Evolutionary conservation across 306 rosid genomes (phyloP), one percentile per base, ranked within the genome.

Genomic region (Calophaca sinica): DNA sequence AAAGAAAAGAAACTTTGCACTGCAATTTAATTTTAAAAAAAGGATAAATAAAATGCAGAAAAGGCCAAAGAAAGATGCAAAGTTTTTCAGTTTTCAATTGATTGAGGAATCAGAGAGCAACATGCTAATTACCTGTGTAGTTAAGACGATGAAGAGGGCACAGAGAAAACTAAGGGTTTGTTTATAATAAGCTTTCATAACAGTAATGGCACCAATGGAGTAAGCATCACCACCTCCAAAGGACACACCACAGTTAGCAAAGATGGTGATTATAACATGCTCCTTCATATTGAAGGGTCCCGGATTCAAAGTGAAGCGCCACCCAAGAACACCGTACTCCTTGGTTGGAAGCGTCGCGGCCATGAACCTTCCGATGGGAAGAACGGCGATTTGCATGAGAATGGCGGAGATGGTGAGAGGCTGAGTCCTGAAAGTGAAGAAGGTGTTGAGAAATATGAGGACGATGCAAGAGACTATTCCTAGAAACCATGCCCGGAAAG

Each of bases 191-290:
- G 93, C 89, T 60, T 89, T 94, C 97, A 94, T 94, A 20, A 94
- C 90, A 29, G 97, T 90, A 77, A 94, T 94, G 64, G 99, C 98
- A 14, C 99, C 99, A 73, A 90, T 96, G 61, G 98, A 96, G 80
- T 96, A 96, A 38, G 97, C 98, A 70, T 96, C 99, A 39, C 99
- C 99, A 0, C 99, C 98, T n/a, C 99, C 99, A 33, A 13, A 6
- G 8, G 98, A 87, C 2, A 94, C 85, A 1, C 97, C 97, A 26
- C 97, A 94, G 13, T 94, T 94, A 1, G 99, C 99, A 32, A 96
- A 92, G 28, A 96, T 88, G 79, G 98, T 92, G 75, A 96, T 89
- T 62, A 96, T 89, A 26, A 96, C 99, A 49, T 96, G 99, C 75
- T 96, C 99, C 78, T 96, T 96, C 84, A 96, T 90, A 63, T 96